phyloP scores from a whole-genome alignment of 2,329 filamentous ascomycete genomes.

The Niveomyces coronatus region DNA sequence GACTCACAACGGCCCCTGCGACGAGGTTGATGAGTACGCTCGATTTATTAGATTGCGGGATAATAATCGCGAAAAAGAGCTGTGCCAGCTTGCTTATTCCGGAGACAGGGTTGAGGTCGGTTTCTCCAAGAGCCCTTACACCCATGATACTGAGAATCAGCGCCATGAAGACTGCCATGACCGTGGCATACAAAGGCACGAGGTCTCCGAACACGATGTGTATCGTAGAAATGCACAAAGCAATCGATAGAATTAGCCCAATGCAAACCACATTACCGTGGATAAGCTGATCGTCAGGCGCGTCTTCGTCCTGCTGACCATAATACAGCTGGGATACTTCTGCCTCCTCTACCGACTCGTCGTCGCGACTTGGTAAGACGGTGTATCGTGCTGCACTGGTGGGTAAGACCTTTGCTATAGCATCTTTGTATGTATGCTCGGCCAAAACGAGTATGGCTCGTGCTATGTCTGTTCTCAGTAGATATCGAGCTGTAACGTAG shows the following conservation, averaged over 20 bases:
- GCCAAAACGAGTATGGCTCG: background rate
- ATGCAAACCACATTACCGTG: conserved; percentile 59
- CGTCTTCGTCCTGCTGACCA: conserved; percentile 52
- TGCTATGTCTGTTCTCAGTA: conserved; percentile 22
- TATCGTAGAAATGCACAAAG: conserved; percentile 72
- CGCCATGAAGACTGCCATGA: conserved; percentile 75
- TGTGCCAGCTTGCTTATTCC: conserved; percentile 96
- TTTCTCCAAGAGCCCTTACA: conserved; percentile 62
- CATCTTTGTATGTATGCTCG: background rate
- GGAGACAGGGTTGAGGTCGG: conserved; percentile 90
- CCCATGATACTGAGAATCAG: conserved; percentile 69
- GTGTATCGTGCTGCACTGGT: conserved; percentile 9
- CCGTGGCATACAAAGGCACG: conserved; percentile 66
- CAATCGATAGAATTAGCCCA: conserved; percentile 65
- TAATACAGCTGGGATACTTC: background rate
- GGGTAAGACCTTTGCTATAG: background rate
- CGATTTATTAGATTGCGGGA: conserved; percentile 68
- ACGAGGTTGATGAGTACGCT: conserved; percentile 93
- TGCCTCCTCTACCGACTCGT: conserved; percentile 15
- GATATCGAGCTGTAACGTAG: conserved; percentile 60
- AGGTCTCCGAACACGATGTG: conserved; percentile 74
- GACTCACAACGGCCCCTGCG: conserved; percentile 65
- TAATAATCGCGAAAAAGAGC: conserved; percentile 84
- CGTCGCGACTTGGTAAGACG: conserved; percentile 11
- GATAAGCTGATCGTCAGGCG: conserved; percentile 74